Evolutionary conservation across 148 eudicot species (phyloP).

Genomic region (Rhododendron williamsianum): DNA sequence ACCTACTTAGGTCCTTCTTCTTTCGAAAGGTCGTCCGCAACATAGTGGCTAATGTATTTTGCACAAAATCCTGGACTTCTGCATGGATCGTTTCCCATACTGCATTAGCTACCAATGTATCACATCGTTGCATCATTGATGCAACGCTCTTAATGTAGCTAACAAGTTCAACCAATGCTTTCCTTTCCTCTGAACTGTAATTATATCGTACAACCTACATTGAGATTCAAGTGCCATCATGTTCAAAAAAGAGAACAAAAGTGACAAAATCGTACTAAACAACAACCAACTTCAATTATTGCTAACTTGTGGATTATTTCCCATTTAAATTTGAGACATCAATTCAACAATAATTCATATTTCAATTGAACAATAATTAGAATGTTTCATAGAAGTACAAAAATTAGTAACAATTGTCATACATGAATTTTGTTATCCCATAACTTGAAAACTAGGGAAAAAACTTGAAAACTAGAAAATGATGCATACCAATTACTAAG

Average conservation of each 20-base stretch:
- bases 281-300: not conserved
- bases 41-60: conserved; percentile 89
- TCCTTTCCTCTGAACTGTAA: conserved; percentile 84
- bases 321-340: not conserved
- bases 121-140: conserved; percentile 86
- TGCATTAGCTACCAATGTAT: conserved; percentile 90
- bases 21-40: conserved; percentile 84
- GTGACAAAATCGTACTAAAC: not conserved
- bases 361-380: not conserved
- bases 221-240: not conserved
- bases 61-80: conserved; percentile 99
- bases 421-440: not conserved
- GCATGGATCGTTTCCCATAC: conserved; percentile 97
- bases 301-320: not conserved
- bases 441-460: not conserved
- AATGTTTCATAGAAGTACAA: not conserved
- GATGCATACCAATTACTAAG: not conserved
- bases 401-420: not conserved
- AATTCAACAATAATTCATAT: not conserved
- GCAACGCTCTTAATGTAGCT: conserved; percentile 89
- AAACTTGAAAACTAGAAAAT: not conserved
- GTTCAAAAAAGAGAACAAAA: not conserved
- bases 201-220: conserved; percentile 88
- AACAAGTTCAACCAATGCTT: conserved; percentile 87
- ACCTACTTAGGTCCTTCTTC: conserved; percentile 96